Percentiles rank a stretch among this genome's conserved stretches.
Conservation (phyloP, 495 filamentous ascomycete species). For the Trichoderma asperelloides region DNA sequence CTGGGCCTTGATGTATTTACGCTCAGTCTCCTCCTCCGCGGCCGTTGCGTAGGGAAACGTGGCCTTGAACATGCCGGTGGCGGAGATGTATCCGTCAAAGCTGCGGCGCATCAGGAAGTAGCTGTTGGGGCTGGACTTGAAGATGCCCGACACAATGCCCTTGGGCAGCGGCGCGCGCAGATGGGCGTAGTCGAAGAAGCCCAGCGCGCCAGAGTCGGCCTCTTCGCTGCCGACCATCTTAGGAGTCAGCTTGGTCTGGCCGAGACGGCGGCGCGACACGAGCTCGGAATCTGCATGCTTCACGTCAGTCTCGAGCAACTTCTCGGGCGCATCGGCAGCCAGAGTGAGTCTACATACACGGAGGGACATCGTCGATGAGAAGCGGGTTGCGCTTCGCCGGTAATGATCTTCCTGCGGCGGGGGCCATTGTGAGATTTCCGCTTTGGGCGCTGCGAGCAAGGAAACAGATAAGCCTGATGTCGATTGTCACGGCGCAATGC, state of each 20-base stretch:
- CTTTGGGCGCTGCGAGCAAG: conserved; percentile 14
- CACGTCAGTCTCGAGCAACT: conserved; percentile 24
- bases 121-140: conserved; percentile 73
- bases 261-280: conserved; percentile 74
- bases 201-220: conserved; percentile 61
- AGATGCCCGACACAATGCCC: conserved; percentile 84
- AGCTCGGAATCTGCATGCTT: conserved; percentile 63
- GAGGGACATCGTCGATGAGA: conserved; percentile 50
- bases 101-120: conserved; percentile 98
- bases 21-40: conserved; percentile 78
- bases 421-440: conserved; percentile 6
- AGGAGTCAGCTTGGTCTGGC: conserved; percentile 82
- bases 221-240: conserved; percentile 59
- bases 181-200: conserved; percentile 91
- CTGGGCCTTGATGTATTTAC: conserved; percentile 74
- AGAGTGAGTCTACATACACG: conserved; percentile 32
- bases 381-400: conserved; percentile 11
- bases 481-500: conserved; percentile 49
- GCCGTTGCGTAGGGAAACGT: conserved; percentile 87
- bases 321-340: conserved; percentile 1
- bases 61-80: conserved; percentile 99
- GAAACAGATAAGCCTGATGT: conserved; percentile 61
- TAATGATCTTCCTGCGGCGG: background rate
- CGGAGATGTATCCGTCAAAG: conserved; percentile 87
- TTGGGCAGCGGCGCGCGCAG: conserved; percentile 83